Evolutionary conservation across 495 filamentous ascomycete species (phyloP), one percentile per base, ranked within the genome.

Genomic region (Amniculicola lignicola): DNA sequence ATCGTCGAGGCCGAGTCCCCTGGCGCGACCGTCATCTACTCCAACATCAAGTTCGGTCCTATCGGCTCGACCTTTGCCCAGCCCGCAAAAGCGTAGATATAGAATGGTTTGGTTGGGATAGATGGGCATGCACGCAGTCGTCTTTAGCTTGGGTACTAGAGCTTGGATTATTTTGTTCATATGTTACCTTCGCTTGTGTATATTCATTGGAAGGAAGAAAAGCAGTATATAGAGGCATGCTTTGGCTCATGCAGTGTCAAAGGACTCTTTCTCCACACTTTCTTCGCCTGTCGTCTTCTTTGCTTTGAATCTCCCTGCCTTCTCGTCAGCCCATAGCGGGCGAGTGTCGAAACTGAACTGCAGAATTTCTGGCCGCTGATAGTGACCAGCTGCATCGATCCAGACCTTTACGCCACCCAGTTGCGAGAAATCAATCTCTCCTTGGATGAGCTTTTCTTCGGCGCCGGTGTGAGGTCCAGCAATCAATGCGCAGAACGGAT

Each of bases 11-110:
- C 72, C 57, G 67, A 74, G 31, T 67, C 69, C 42, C 72, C 80
- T 49, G 73, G 78, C 62, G 74, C 84, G 12, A 74, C 71, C n/a
- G 85, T 87, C 33, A 74, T 71, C 55, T 88, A 78, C 72, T 82
- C 77, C 49, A 86, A 86, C 75, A 84, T 88, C 69, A 78, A 81
- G 68, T 79, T 82, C 62, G 85, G 85, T 14, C 77, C 82, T 39
- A 78, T 88, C 49, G 58, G 58, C 14, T 61, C 58, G 23, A 61
- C 58, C 42, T 61, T 61, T 33, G 48, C 47, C 22, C 25, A 43
- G 44, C 38, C 58, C 39, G 6, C 31, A n/a, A 39, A n/a, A 48
- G 28, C 25, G 15, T 55, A 11, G 37, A 2, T 35, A 2, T 14
- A 2, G 10, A 10, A 7, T 18, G 19, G 23, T 28, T 19, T 15